Conservation (phyloP, 2,329 filamentous ascomycete species). For the Aspergillus sp. region DNA sequence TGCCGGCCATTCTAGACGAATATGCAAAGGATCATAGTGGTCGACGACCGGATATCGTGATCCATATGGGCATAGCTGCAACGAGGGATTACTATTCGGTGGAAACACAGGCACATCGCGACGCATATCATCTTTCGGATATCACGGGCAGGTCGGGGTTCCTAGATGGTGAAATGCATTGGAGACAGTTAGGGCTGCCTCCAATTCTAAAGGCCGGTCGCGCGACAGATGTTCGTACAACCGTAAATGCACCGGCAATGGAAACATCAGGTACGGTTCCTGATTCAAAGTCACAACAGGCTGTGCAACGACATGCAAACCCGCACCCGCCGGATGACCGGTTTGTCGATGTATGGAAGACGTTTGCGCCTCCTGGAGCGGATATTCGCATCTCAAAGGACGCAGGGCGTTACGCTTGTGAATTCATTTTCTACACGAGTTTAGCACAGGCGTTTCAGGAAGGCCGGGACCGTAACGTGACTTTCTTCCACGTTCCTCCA, state of each 20-base stretch:
- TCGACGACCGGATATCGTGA: constrained; percentile 53
- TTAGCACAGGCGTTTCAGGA: constrained; percentile 41
- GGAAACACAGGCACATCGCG: constrained; percentile 63
- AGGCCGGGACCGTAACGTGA: constrained; percentile 39
- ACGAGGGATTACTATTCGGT: constrained; percentile 61
- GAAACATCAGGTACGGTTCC: constrained; percentile 1
- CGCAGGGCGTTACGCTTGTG: constrained; percentile 67
- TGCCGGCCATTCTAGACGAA: constrained; percentile 57
- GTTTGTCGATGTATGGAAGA: constrained; percentile 31
- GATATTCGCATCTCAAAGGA: constrained; percentile 58
- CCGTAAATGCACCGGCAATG: constrained; percentile 3
- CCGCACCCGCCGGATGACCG: constrained; percentile 27
- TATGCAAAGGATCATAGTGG: constrained; percentile 34
- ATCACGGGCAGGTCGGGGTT: constrained; percentile 51
- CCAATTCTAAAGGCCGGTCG: constrained; percentile 50
- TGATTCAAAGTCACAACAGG: neutral
- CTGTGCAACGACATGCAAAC: constrained; percentile 2
- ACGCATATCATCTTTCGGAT: constrained; percentile 64
- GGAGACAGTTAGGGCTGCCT: constrained; percentile 44
- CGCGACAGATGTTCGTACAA: neutral
- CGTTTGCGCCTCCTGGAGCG: constrained; percentile 21
- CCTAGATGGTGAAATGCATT: constrained; percentile 44
- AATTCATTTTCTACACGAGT: constrained; percentile 70
- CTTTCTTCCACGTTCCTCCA: constrained; percentile 68
- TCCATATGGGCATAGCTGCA: constrained; percentile 76